Evolutionary conservation across 306 rosid species (phyloP).

Genomic region (Lupinus albus): DNA sequence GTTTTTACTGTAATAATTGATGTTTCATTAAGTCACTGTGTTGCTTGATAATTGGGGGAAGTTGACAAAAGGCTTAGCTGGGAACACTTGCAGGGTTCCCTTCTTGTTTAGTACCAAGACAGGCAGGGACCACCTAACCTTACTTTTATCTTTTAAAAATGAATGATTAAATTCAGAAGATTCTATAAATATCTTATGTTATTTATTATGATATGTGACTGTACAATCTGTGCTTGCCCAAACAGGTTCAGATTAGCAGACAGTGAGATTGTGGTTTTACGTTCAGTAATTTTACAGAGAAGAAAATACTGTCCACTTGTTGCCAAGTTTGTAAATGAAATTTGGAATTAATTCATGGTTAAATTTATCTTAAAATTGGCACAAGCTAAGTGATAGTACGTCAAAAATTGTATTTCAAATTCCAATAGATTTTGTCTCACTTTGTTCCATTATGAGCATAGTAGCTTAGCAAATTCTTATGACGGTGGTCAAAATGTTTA

Average conservation of each 20-base stretch:
- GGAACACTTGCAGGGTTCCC: constrained; percentile 40
- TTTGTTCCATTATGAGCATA: neutral
- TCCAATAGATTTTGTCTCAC: neutral
- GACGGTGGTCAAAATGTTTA: neutral
- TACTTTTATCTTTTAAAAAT: constrained; percentile 18
- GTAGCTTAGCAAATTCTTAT: neutral
- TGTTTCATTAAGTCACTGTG: neutral
- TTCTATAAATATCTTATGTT: constrained; percentile 21
- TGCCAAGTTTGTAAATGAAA: neutral
- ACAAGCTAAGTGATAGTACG: neutral
- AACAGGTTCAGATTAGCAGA: neutral
- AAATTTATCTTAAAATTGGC: neutral
- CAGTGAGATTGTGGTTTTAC: constrained; percentile 37
- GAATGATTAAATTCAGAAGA: neutral
- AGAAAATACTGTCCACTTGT: neutral
- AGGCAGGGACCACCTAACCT: constrained; percentile 30
- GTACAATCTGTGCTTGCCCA: constrained; percentile 29
- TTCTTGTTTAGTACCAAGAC: constrained; percentile 42
- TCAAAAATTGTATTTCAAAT: neutral
- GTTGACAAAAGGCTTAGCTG: constrained; percentile 35
- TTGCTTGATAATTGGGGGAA: neutral
- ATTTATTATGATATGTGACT: neutral
- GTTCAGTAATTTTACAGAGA: neutral
- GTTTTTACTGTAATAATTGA: constrained; percentile 33
- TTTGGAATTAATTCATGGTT: neutral